Evolutionary conservation across 495 filamentous ascomycete species (phyloP).

Genomic region (Hypoxylon subgilvum): DNA sequence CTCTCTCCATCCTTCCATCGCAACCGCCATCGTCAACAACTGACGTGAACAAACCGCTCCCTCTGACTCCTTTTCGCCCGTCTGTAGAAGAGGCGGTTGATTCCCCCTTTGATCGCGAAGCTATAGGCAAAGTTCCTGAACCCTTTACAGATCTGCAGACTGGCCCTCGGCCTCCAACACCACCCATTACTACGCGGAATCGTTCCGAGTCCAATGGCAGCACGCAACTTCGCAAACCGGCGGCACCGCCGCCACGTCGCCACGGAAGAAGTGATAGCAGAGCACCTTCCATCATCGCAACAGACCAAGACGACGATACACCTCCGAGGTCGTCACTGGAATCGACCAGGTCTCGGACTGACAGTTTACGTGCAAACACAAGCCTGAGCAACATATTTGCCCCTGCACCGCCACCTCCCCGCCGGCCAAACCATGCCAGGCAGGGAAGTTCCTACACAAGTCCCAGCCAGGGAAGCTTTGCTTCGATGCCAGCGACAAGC

Average conservation of each 20-base stretch:
- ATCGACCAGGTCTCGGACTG: conserved; percentile 50
- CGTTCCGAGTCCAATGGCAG: conserved; percentile 40
- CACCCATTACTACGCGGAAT: conserved; percentile 42
- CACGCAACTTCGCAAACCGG: conserved; percentile 46
- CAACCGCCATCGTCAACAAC: conserved; percentile 33
- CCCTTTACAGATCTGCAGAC: conserved; percentile 39
- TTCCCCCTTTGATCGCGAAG: conserved; percentile 52
- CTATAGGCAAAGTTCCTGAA: conserved; percentile 53
- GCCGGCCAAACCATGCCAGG: conserved; percentile 46
- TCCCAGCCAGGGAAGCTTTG: conserved; percentile 22
- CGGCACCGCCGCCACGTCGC: conserved; percentile 57
- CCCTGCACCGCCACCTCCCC: conserved; percentile 54
- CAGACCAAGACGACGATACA: conserved; percentile 41
- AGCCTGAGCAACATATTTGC: conserved; percentile 29
- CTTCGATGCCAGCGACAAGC: conserved; percentile 6
- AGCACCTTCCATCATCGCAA: conserved; percentile 32
- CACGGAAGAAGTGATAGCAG: conserved; percentile 51
- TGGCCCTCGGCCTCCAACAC: conserved; percentile 36
- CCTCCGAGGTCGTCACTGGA: conserved; percentile 52
- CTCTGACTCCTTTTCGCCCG: conserved; percentile 50
- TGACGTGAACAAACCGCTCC: conserved; percentile 59
- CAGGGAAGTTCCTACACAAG: conserved; percentile 33
- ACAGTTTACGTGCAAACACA: conserved; percentile 44
- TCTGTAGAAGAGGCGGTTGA: conserved; percentile 47
- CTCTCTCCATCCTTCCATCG: conserved; percentile 9